Conservation (phyloP, 2,329 filamentous ascomycete species). For the Lomentospora prolificans region DNA sequence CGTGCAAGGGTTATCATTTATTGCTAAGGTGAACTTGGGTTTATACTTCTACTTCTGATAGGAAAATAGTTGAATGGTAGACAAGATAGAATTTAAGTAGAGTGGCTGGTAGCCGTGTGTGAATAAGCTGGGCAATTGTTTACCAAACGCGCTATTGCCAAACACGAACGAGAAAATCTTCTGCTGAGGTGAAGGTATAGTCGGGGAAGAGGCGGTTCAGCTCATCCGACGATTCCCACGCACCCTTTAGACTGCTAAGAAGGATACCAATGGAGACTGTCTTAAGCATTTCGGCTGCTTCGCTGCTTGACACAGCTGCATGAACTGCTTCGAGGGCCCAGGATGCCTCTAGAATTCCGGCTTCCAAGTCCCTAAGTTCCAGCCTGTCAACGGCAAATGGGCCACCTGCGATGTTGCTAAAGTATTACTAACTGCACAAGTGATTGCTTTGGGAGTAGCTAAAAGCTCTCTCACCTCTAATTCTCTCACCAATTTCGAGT, state of each 20-base stretch:
- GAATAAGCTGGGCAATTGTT: too few species aligned
- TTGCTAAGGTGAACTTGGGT: too few species aligned
- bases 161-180: constrained; percentile 29
- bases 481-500: constrained; percentile 27
- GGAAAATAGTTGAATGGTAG: too few species aligned
- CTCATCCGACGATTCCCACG: constrained; percentile 29
- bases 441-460: too few species aligned
- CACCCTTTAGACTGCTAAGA: constrained; percentile 21
- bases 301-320: constrained; percentile 13
- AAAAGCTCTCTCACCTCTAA: constrained; percentile 31
- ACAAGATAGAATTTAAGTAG: too few species aligned
- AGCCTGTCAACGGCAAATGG: constrained; percentile 30
- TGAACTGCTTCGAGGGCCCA: not conserved
- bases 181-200: constrained; percentile 28
- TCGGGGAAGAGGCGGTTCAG: constrained; percentile 35
- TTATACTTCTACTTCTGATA: too few species aligned
- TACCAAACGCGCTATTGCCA: too few species aligned
- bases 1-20: too few species aligned
- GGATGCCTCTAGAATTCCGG: constrained; percentile 18
- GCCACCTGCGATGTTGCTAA: too few species aligned
- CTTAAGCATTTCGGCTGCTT: constrained; percentile 15
- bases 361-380: constrained; percentile 34
- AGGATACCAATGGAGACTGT: constrained; percentile 24
- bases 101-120: too few species aligned
- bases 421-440: too few species aligned